Evolutionary conservation across 2,329 filamentous ascomycete species (phyloP), one percentile per base, ranked within the genome.

Genomic region (Paraconiothyrium brasiliense): DNA sequence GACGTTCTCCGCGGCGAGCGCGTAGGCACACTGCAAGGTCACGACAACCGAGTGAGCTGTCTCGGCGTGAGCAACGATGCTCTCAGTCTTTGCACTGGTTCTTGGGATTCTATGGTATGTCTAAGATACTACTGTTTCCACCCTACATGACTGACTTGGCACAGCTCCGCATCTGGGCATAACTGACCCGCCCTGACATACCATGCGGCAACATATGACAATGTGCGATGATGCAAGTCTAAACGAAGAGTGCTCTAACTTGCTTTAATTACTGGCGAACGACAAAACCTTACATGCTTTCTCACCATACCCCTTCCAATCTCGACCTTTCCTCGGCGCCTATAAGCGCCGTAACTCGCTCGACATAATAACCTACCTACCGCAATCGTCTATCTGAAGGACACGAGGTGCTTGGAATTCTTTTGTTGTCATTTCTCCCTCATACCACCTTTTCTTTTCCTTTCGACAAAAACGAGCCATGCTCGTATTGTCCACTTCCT

Each of bases 11-110:
- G 95, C 69, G 95, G 94, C 66, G 95, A 99, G 79, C 96, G 97
- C 83, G 93, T 99, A 68, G 95, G 95, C 77, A 97, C 94, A 59
- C 86, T 99, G 62, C 94, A 96, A 75, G 95, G 95, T 73, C 95
- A 99, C 81, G 94, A 98, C 83, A 99, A 99, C 85, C 92, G 95
- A 71, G 95, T 99, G 79, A 98, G 94, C 87, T 99, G 95, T 82
- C 84, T 99, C 78, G 95, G 95, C 70, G 95, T 99, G 73, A 98
- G 94, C 86, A 98, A 98, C 80, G 95, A 99, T 78, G 95, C 94
- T 66, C 97, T 98, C 84, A 98, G 94, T 85, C 86, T 99, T 84
- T 98, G 95, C 88, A 99, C 95, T 76, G 95, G 95, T 80, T 99
- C 95, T 71, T 99, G 95, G 95, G 95, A 99, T 84, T 97, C 95